Conservation (phyloP, 78 protist species). For the Polysphondylium violaceum region DNA sequence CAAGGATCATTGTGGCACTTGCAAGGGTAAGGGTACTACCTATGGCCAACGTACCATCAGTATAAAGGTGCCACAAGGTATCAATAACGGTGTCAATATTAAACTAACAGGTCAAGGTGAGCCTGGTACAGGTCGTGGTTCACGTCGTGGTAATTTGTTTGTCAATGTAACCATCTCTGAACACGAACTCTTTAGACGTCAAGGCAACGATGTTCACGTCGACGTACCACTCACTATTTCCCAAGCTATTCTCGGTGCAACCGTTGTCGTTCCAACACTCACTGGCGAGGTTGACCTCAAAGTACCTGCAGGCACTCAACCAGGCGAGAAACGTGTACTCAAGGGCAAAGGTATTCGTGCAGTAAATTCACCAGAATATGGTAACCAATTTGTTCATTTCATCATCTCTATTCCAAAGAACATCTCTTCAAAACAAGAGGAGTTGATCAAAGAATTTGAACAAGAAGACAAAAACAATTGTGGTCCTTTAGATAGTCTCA, state of each 20-base stretch:
- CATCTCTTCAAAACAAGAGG: conserved; percentile 50
- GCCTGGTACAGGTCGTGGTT: conserved; percentile 50
- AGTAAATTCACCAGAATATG: conserved; percentile 1
- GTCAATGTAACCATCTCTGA: conserved; percentile 73
- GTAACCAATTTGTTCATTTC: conserved; percentile 87
- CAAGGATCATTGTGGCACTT: conserved; percentile 56
- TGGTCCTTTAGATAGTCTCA: conserved; percentile 61
- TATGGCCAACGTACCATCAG: conserved; percentile 40
- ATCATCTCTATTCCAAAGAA: conserved; percentile 85
- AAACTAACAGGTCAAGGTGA: conserved; percentile 84
- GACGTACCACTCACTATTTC: conserved; percentile 83
- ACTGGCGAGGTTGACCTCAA: conserved; percentile 76
- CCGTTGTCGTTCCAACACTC: conserved; percentile 82
- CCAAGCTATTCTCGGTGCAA: conserved; percentile 87
- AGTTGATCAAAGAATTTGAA: conserved; percentile 74
- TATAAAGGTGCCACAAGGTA: conserved; percentile 78
- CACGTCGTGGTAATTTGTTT: conserved; percentile 79
- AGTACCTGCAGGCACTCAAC: conserved; percentile 90
- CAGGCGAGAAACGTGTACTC: conserved; percentile 83
- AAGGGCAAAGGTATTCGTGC: conserved; percentile 80
- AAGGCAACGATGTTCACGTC: conserved; percentile 87
- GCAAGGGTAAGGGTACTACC: conserved; percentile 69
- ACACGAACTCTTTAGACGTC: conserved; percentile 79
- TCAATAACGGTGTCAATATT: conserved; percentile 83
- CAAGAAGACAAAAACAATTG: conserved; percentile 58